phyloP scores from a whole-genome alignment of 805 yeast species.

The Lipomyces sp. region DNA sequence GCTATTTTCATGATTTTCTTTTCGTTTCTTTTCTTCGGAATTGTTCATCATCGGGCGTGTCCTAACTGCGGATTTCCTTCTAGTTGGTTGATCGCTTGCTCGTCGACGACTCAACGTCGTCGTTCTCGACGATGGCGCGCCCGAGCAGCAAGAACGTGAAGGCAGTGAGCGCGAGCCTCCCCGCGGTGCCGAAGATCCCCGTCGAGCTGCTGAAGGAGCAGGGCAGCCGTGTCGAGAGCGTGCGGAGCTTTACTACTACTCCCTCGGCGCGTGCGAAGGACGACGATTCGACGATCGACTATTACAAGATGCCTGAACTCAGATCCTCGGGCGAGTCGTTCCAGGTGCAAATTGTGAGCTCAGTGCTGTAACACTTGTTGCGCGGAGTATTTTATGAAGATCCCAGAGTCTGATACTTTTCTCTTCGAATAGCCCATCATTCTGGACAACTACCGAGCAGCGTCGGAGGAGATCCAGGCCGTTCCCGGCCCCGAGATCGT shows the following conservation, averaged over 20 bases:
- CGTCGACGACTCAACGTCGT: constrained; percentile 19
- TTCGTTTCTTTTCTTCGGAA: not conserved
- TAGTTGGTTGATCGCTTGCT: constrained; percentile 29
- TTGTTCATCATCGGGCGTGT: not conserved
- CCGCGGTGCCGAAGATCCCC: constrained; percentile 1
- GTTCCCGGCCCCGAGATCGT: constrained; percentile 30
- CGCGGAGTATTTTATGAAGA: too few relatives aligned
- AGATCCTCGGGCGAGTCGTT: not conserved
- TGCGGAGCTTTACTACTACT: constrained; percentile 22
- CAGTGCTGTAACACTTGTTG: too few relatives aligned
- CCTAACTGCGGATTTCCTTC: not conserved
- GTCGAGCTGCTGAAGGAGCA: too few relatives aligned
- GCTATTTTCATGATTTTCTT: not conserved
- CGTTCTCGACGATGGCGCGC: constrained; percentile 14
- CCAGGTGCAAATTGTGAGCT: constrained; percentile 27
- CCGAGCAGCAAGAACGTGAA: not conserved
- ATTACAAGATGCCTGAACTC: constrained; percentile 35
- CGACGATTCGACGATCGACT: constrained; percentile 40
- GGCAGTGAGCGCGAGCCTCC: too few relatives aligned
- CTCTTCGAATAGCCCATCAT: constrained; percentile 18
- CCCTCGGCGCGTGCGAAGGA: constrained; percentile 34
- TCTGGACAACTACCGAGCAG: constrained; percentile 17
- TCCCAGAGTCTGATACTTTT: too few relatives aligned
- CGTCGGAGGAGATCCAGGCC: constrained; percentile 17
- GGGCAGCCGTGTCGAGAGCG: too few relatives aligned